phyloP scores from a whole-genome alignment of 768 basidiomycete species.

The Mycena pura region DNA sequence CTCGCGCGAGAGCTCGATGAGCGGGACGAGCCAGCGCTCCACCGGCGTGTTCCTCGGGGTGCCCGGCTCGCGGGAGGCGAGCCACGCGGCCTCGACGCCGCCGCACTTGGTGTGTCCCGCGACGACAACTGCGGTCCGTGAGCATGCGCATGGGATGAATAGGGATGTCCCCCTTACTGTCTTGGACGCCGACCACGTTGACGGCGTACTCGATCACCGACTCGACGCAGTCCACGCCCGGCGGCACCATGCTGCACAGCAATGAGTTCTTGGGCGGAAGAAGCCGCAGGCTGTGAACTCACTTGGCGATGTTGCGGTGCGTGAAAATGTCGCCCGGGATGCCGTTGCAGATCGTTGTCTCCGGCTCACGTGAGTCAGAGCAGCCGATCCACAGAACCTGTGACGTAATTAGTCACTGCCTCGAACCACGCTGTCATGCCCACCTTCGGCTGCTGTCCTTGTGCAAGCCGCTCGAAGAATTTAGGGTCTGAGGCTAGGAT shows the following conservation, averaged over 20 bases:
- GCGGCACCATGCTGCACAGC: not conserved
- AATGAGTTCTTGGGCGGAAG: not conserved
- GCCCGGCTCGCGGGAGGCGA: not conserved
- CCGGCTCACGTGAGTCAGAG: not conserved
- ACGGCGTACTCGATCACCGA: not conserved
- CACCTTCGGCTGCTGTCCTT: too few relatives aligned
- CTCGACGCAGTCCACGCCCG: not conserved
- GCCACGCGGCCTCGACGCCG: conserved; percentile 9
- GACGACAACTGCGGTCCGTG: not conserved
- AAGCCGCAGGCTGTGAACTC: not conserved
- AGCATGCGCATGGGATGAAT: not conserved
- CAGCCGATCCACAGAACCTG: too few relatives aligned
- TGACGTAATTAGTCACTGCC: too few relatives aligned
- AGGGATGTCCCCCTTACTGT: not conserved
- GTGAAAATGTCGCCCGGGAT: conserved; percentile 6
- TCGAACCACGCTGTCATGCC: too few relatives aligned
- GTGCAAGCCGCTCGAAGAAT: too few relatives aligned
- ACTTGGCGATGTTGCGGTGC: conserved; percentile 3
- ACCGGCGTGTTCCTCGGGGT: not conserved
- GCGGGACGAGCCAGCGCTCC: not conserved
- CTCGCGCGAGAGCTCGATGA: not conserved
- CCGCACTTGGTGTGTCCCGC: conserved; percentile 7
- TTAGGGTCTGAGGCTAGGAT: too few relatives aligned
- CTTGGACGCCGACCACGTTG: not conserved
- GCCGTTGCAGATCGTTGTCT: conserved; percentile 1